Percentiles rank a stretch among this genome's conserved stretches.
These are phyloP conservation scores for Thielaviopsis populi DNA, from an alignment of 2,329 filamentous ascomycete genomes.

Conservation along the genomic window DNA sequence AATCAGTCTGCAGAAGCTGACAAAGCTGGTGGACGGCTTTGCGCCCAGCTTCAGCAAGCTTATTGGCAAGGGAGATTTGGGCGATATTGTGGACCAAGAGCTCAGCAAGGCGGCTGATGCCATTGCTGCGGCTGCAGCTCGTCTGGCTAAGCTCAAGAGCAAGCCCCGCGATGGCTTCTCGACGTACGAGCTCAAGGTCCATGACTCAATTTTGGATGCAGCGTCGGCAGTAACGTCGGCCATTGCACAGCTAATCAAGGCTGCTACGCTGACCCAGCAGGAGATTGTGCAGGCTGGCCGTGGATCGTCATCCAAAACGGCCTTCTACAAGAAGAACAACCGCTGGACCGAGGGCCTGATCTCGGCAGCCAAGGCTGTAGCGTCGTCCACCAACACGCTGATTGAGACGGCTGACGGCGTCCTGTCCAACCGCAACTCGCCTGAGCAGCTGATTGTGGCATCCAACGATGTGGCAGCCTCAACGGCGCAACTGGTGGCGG, in stretches of 20 bases:
- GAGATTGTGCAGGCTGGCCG: constrained; percentile 92
- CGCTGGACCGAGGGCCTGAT: constrained; percentile 97
- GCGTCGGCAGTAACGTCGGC: constrained; percentile 87
- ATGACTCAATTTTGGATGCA: constrained; percentile 87
- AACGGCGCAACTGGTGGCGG: constrained; percentile 90
- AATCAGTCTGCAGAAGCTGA: constrained; percentile 81
- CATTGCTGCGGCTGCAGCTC: constrained; percentile 79
- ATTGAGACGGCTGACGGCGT: constrained; percentile 98
- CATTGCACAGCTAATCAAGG: constrained; percentile 87
- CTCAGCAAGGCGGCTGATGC: constrained; percentile 87
- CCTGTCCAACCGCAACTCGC: constrained; percentile 77
- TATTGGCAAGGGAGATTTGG: constrained; percentile 67
- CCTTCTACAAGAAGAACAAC: constrained; percentile 99
- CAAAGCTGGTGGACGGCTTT: constrained; percentile 83
- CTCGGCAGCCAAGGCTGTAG: constrained; percentile 91
- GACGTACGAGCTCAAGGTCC: constrained; percentile 90
- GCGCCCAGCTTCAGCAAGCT: constrained; percentile 78
- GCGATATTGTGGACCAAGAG: constrained; percentile 83
- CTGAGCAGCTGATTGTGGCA: constrained; percentile 93
- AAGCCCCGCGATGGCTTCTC: constrained; percentile 93
- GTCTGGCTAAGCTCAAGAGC: constrained; percentile 81
- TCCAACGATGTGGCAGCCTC: constrained; percentile 94
- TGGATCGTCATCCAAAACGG: constrained; percentile 71
- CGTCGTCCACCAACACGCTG: constrained; percentile 80
- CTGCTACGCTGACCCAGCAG: constrained; percentile 80